Conservation (phyloP, 495 filamentous ascomycete species). For the Extremus antarcticus region DNA sequence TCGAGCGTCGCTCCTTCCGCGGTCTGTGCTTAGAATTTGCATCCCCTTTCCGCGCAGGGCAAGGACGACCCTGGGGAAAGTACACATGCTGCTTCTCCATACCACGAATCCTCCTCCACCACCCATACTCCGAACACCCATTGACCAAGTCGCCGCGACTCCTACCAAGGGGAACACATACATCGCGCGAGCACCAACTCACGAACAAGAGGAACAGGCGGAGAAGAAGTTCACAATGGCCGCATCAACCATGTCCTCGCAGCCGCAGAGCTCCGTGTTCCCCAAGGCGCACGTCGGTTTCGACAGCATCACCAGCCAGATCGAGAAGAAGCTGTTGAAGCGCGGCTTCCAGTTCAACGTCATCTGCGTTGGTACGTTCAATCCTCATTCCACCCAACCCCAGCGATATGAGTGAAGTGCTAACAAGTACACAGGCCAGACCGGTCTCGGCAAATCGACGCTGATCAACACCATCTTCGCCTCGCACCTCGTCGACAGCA, state of each 20-base stretch:
- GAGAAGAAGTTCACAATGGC: slow-evolving; percentile 35
- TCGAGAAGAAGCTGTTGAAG: slow-evolving; percentile 98
- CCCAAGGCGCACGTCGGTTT: slow-evolving; percentile 97
- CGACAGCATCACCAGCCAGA: slow-evolving; percentile 96
- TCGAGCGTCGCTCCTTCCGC: neutral
- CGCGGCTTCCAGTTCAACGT: slow-evolving; percentile 99
- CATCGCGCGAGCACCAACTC: too few relatives aligned
- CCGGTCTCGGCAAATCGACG: slow-evolving; percentile 95
- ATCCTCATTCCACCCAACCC: neutral
- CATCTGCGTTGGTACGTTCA: slow-evolving; percentile 90
- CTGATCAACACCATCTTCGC: slow-evolving; percentile 99
- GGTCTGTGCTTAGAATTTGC: neutral
- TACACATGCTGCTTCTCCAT: neutral
- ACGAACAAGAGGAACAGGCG: neutral
- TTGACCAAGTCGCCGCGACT: too few relatives aligned
- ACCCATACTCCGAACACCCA: neutral
- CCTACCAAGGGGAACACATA: too few relatives aligned
- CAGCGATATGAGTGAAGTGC: neutral
- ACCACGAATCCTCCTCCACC: neutral
- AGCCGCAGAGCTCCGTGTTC: slow-evolving; percentile 54
- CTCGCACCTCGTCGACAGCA: slow-evolving; percentile 97
- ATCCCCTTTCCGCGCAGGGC: neutral
- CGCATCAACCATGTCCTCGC: slow-evolving; percentile 36
- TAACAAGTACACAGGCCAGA: slow-evolving; percentile 59
- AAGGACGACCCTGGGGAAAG: neutral